phyloP scores from a whole-genome alignment of 1,284 basidiomycete species.

The Phylloboletellus chloephorus region DNA sequence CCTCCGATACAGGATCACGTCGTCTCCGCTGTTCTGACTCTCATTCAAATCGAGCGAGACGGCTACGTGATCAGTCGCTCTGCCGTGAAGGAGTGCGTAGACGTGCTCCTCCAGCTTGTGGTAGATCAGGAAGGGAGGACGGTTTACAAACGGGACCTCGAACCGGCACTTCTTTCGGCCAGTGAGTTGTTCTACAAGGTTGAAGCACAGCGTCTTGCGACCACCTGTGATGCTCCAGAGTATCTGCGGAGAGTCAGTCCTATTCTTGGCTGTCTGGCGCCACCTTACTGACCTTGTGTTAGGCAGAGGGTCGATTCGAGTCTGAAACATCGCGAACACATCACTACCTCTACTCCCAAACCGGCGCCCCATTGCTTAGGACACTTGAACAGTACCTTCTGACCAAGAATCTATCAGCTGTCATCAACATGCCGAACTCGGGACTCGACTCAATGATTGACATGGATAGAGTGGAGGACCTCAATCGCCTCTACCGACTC shows the following conservation, averaged over 20 bases:
- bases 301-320: conserved; percentile 82
- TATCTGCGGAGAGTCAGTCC: conserved; percentile 73
- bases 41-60: conserved; percentile 89
- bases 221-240: conserved; percentile 74
- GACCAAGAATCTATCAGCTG: conserved; percentile 66
- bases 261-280: neutral
- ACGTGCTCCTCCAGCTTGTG: conserved; percentile 73
- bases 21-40: conserved; percentile 75
- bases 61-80: conserved; percentile 90
- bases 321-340: conserved; percentile 87
- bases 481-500: conserved; percentile 78
- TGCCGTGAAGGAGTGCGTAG: conserved; percentile 84
- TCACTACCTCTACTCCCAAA: conserved; percentile 82
- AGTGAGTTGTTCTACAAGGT: conserved; percentile 76
- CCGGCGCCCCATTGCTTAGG: conserved; percentile 62
- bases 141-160: conserved; percentile 84
- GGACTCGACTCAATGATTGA: conserved; percentile 91
- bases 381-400: conserved; percentile 81
- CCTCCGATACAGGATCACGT: conserved; percentile 83
- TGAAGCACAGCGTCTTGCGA: conserved; percentile 71
- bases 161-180: conserved; percentile 76
- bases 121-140: conserved; percentile 49
- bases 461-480: conserved; percentile 69
- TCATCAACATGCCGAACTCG: conserved; percentile 80
- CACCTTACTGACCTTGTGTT: conserved; percentile 17